Evolutionary conservation across 2,329 filamentous ascomycete genomes (phyloP).

Genomic region (Elsinoe ampelina): DNA sequence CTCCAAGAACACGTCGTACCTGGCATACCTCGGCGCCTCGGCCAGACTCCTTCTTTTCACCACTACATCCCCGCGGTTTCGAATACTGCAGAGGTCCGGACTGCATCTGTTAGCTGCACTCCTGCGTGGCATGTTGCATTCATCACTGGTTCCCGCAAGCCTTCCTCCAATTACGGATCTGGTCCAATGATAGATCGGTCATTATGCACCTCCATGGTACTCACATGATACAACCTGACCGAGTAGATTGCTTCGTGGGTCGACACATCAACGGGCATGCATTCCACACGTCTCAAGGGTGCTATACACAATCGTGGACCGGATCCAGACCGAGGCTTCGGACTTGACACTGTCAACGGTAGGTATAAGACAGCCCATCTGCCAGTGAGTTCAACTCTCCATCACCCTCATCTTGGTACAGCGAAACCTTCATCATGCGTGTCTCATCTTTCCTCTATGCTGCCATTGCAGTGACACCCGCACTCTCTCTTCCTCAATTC

Average conservation of each 20-base stretch:
- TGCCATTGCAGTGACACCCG: not conserved
- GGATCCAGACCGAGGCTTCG: not conserved
- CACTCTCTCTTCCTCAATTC: conserved; percentile 1
- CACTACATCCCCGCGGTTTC: not conserved
- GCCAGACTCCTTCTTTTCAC: not conserved
- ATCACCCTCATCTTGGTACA: not conserved
- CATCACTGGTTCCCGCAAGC: conserved; percentile 4
- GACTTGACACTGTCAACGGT: not conserved
- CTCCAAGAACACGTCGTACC: not conserved
- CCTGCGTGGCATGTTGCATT: conserved; percentile 1
- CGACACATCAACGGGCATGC: conserved; percentile 6
- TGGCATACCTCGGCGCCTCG: conserved; percentile 8
- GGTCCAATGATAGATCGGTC: not conserved
- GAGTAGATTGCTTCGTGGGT: conserved; percentile 4
- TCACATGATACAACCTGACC: conserved; percentile 5
- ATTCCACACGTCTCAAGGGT: conserved; percentile 3
- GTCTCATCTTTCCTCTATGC: not conserved
- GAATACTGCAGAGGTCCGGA: conserved; percentile 1
- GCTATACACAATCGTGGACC: not conserved
- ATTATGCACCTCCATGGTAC: not conserved
- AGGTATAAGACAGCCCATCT: conserved; percentile 4
- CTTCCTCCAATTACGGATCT: not conserved
- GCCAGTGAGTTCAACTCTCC: not conserved
- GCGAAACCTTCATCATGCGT: conserved; percentile 1
- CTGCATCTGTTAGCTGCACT: not conserved